phyloP scores from a whole-genome alignment of 2,329 filamentous ascomycete genomes.

The Xylaria sp. region DNA sequence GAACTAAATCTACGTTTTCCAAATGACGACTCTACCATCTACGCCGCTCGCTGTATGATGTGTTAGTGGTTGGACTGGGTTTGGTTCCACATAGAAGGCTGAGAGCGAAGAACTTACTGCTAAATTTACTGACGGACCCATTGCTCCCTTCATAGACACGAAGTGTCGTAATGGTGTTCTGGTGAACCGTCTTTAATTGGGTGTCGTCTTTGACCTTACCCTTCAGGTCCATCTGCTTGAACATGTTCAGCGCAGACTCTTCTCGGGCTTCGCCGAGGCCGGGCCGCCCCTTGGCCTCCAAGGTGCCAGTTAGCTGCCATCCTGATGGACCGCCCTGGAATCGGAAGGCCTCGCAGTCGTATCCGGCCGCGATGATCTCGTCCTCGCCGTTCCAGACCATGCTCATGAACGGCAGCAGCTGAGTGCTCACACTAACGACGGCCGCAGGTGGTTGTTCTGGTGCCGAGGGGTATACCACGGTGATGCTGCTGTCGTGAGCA shows the following conservation, averaged over 20 bases:
- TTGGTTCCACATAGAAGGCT: slow-evolving; percentile 13
- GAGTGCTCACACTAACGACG: slow-evolving; percentile 89
- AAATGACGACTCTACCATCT: slow-evolving; percentile 84
- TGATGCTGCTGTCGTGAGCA: slow-evolving; percentile 95
- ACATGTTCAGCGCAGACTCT: slow-evolving; percentile 97
- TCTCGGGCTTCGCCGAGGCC: slow-evolving; percentile 75
- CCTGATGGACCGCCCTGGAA: slow-evolving; percentile 82
- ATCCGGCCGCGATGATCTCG: slow-evolving; percentile 94
- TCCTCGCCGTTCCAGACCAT: slow-evolving; percentile 91
- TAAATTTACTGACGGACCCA: slow-evolving; percentile 79
- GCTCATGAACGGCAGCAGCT: slow-evolving; percentile 91
- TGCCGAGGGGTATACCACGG: slow-evolving; percentile 91
- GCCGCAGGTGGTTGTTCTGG: slow-evolving; percentile 91
- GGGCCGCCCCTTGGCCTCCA: slow-evolving; percentile 77
- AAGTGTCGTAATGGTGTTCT: slow-evolving; percentile 93
- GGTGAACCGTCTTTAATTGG: slow-evolving; percentile 92
- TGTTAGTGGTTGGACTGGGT: slow-evolving; percentile 44
- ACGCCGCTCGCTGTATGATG: slow-evolving; percentile 75
- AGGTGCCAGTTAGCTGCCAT: slow-evolving; percentile 84
- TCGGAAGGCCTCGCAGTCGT: slow-evolving; percentile 90
- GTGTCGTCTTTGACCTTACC: slow-evolving; percentile 93
- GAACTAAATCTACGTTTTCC: slow-evolving; percentile 67
- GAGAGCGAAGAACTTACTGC: slow-evolving; percentile 70
- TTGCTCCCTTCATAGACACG: slow-evolving; percentile 77
- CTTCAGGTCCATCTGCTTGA: slow-evolving; percentile 98